Percentiles rank a stretch among this genome's conserved stretches.
These are phyloP conservation scores for Epithele typhae DNA, from an alignment of 768 basidiomycete species.

Conservation along the genomic window DNA sequence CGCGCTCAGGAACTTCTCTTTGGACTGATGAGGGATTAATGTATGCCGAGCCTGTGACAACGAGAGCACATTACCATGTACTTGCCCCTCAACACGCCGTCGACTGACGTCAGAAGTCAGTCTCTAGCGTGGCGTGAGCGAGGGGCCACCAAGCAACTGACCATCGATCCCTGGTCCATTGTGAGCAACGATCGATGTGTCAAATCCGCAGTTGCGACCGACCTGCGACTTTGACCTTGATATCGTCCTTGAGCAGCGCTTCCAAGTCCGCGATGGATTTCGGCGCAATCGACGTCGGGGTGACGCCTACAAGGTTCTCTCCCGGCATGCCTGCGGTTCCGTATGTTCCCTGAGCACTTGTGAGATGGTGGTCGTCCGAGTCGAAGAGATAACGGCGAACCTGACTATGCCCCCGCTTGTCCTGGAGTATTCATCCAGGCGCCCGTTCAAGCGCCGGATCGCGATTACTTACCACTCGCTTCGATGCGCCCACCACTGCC, in stretches of 20 bases:
- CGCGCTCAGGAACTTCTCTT: constrained; percentile 84
- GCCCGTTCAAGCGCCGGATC: too few relatives aligned
- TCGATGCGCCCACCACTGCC: too few relatives aligned
- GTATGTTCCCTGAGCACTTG: too few relatives aligned
- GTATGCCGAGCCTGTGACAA: too few relatives aligned
- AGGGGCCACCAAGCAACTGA: neutral
- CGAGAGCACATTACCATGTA: constrained; percentile 66
- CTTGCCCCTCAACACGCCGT: constrained; percentile 94
- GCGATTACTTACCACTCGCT: neutral
- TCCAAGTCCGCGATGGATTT: constrained; percentile 55
- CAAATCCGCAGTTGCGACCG: constrained; percentile 20
- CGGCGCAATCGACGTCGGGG: constrained; percentile 39
- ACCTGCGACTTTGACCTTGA: constrained; percentile 94
- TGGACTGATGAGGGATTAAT: too few relatives aligned
- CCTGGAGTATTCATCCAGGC: too few relatives aligned
- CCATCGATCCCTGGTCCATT: constrained; percentile 57
- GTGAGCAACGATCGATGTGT: neutral
- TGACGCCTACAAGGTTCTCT: constrained; percentile 7
- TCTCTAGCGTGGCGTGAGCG: too few relatives aligned
- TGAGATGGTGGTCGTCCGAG: too few relatives aligned
- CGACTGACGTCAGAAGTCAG: constrained; percentile 46
- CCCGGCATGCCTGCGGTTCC: constrained; percentile 5
- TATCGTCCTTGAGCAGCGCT: constrained; percentile 51
- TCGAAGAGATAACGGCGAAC: too few relatives aligned
- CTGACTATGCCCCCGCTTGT: too few relatives aligned